phyloP scores from a whole-genome alignment of 2,329 filamentous ascomycete species.

The Alternaria sp. region DNA sequence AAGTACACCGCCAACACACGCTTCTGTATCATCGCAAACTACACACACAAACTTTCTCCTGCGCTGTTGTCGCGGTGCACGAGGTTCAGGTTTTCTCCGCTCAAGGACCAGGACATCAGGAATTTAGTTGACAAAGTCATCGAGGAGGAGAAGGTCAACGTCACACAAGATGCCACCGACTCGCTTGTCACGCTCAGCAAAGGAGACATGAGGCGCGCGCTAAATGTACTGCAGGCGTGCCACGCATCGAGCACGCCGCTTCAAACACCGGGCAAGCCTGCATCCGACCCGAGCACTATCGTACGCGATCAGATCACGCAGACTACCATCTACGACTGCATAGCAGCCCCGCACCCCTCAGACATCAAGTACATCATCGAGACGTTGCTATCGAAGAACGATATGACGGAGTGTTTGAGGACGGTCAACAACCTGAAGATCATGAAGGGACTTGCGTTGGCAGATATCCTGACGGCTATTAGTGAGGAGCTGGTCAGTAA shows the following conservation, averaged over 20 bases:
- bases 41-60: slow-evolving; percentile 95
- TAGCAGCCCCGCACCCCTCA: slow-evolving; percentile 89
- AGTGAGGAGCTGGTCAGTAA: slow-evolving; percentile 82
- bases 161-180: slow-evolving; percentile 80
- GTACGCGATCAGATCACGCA: slow-evolving; percentile 87
- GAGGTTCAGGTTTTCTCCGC: slow-evolving; percentile 90
- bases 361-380: slow-evolving; percentile 86
- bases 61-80: slow-evolving; percentile 93
- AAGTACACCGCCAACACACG: slow-evolving; percentile 98
- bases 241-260: slow-evolving; percentile 83
- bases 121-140: slow-evolving; percentile 88
- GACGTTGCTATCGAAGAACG: slow-evolving; percentile 82
- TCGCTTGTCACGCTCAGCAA: slow-evolving; percentile 87
- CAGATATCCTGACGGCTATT: slow-evolving; percentile 89
- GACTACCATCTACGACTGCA: slow-evolving; percentile 94
- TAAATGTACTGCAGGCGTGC: slow-evolving; percentile 96
- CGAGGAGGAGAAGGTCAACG: slow-evolving; percentile 83
- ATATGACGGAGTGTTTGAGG: slow-evolving; percentile 87
- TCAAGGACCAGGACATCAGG: slow-evolving; percentile 88
- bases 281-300: slow-evolving; percentile 64
- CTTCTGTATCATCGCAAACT: slow-evolving; percentile 99
- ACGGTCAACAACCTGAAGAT: slow-evolving; percentile 90
- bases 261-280: slow-evolving; percentile 57
- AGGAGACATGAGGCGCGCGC: slow-evolving; percentile 92
- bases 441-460: slow-evolving; percentile 84